phyloP scores from a whole-genome alignment of 768 basidiomycete genomes.

The Boletus subcaerulescens region DNA sequence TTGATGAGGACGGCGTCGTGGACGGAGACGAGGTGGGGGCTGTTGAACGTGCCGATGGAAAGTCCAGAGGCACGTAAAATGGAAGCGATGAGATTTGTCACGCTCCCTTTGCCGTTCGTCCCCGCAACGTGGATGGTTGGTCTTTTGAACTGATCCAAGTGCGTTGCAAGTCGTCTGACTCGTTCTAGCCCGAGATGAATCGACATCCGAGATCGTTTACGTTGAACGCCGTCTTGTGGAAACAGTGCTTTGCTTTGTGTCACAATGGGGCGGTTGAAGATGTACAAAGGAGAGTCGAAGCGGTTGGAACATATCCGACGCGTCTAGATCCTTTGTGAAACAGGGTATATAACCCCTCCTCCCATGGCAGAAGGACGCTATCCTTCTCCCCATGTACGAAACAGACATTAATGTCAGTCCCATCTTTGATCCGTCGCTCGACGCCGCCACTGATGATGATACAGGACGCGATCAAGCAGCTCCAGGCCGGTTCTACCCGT shows the following conservation, averaged over 20 bases:
- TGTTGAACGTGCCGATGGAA: conserved; percentile 82
- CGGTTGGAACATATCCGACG: too few species aligned
- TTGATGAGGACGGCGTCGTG: conserved; percentile 76
- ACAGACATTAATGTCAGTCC: conserved; percentile 17
- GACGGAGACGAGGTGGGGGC: conserved; percentile 81
- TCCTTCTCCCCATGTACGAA: conserved; percentile 13
- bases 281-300: too few species aligned
- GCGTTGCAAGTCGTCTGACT: conserved; percentile 47
- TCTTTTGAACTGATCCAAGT: conserved; percentile 61
- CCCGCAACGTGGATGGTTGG: conserved; percentile 92
- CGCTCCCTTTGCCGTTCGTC: conserved; percentile 97
- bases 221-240: neutral
- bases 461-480: conserved; percentile 19
- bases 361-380: neutral
- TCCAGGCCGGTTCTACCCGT: conserved; percentile 21
- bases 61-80: conserved; percentile 59
- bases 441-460: neutral
- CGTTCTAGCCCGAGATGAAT: conserved; percentile 69
- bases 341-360: neutral
- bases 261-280: too few species aligned
- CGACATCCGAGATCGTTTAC: conserved; percentile 40
- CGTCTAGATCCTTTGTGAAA: too few species aligned
- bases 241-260: too few species aligned
- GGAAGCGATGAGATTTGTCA: conserved; percentile 77
- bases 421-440: neutral